Percentiles rank a stretch among this genome's conserved stretches.
Conservation (phyloP, 441 rosid species). For the Mallotus japonicus region DNA sequence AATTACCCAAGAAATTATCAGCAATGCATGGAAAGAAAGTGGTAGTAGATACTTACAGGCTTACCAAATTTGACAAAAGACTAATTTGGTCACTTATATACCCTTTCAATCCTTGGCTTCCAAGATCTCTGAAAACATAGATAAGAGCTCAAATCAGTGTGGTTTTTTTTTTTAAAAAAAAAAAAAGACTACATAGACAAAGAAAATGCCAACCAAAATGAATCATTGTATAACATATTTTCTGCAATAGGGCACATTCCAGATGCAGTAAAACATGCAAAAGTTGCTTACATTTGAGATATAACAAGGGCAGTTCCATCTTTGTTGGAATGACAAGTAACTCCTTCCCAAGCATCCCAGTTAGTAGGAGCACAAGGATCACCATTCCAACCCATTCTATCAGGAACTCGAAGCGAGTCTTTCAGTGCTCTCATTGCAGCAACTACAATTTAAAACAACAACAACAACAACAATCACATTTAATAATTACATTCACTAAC, state of each 20-base stretch:
- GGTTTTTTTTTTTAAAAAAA: too few species aligned
- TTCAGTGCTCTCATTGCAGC: conserved; percentile 87
- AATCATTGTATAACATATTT: neutral
- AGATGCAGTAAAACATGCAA: neutral
- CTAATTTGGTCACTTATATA: conserved; percentile 78
- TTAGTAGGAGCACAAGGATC: conserved; percentile 98
- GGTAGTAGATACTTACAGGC: conserved; percentile 68
- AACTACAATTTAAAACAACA: conserved; percentile 35
- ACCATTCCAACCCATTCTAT: conserved; percentile 99
- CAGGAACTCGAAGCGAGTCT: conserved; percentile 82
- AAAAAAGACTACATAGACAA: neutral
- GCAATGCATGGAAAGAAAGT: neutral
- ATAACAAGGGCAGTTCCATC: conserved; percentile 69
- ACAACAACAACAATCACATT: neutral
- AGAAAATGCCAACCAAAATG: conserved; percentile 5
- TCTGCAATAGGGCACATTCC: neutral
- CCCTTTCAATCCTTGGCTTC: conserved; percentile 93
- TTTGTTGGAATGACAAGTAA: conserved; percentile 66
- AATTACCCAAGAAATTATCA: neutral
- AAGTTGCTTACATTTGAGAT: conserved; percentile 70
- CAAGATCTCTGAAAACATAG: conserved; percentile 71
- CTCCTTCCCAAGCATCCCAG: conserved; percentile 99
- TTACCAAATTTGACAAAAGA: conserved; percentile 73
- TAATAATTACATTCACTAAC: neutral
- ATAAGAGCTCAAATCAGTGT: neutral